A percentile compares a stretch with the other conserved stretches of the same genome.
These are phyloP conservation scores for Vitis hybrid DNA, from an alignment of 177 flowering plant species.

Conservation along the genomic window DNA sequence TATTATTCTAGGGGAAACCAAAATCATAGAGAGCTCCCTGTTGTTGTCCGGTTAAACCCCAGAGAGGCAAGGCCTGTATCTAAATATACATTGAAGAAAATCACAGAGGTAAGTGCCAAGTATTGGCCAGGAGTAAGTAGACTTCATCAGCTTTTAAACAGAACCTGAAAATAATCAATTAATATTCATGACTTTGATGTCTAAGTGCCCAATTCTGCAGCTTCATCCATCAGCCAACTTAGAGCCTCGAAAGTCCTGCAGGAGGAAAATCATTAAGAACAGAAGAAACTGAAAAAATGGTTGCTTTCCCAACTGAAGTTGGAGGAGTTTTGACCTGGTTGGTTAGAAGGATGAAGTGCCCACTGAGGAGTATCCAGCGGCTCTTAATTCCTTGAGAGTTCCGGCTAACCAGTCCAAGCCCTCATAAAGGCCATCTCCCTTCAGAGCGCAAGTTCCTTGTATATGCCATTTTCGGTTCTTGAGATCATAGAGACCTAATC, in stretches of 20 bases:
- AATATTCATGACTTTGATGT: too few species aligned
- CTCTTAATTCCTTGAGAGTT: slow-evolving; percentile 78
- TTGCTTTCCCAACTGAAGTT: background rate
- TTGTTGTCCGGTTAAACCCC: too few species aligned
- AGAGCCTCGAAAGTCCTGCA: too few species aligned
- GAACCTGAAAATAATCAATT: too few species aligned
- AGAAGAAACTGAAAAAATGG: too few species aligned
- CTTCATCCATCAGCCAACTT: too few species aligned
- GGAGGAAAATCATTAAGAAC: too few species aligned
- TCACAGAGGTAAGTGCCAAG: background rate
- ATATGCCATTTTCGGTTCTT: slow-evolving; percentile 95
- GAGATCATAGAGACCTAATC: slow-evolving; percentile 77
- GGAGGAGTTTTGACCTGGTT: background rate
- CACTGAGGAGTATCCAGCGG: slow-evolving; percentile 66
- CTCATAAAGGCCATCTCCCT: slow-evolving; percentile 94
- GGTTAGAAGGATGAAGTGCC: slow-evolving; percentile 53
- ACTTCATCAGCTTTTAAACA: slow-evolving; percentile 3
- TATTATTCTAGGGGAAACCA: too few species aligned
- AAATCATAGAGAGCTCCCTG: too few species aligned
- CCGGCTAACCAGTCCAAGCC: slow-evolving; percentile 92
- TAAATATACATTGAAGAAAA: slow-evolving; percentile 6
- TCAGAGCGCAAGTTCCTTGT: slow-evolving; percentile 90
- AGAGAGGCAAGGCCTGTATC: background rate
- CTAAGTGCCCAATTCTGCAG: too few species aligned
- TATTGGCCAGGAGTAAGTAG: background rate